Base-by-base conservation (phyloP, 2,329 filamentous ascomycete species). In the Beauveria brongniartii region DNA sequence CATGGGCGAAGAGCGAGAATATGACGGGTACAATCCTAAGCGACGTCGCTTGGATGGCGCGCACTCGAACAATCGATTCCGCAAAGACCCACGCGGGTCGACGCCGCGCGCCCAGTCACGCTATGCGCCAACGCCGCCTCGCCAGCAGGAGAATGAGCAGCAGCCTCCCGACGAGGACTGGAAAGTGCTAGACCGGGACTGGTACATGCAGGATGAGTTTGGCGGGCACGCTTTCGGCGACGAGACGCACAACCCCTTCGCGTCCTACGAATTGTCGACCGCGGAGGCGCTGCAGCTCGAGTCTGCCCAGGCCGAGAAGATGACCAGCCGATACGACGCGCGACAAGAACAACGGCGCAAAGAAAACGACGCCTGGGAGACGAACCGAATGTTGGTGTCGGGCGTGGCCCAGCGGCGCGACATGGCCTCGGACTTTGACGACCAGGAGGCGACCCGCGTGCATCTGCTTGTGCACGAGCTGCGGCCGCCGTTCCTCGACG, bases 301-400 rank as follows among this genome's bases (percentile, higher is more conserved):
- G 73, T 82, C 82, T 18, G 88, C 86, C 16, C 76, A 92, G 71
- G 80, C 86, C 9, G 90, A 95, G 73, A 94, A 91, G 80, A 94
- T 94, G 77, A 81, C 86, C 5, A 87, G 82, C 57, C 87, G 83
- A 68, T 83, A 80, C 68, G 83, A 78, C 59, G 89, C 89, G 50
- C 83, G 90, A 55, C 87, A 88, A 63, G 81, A 91, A 62, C 91
- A 96, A 74, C 90, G 92, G 68, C 91, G 96, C 72, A 92, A 90
- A 71, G 94, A 99, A 70, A 92, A 94, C 48, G 94, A 99, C 74
- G 93, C 92, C 0, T 99, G 94, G 94, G 95, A 99, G 74, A 94
- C 93, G 18, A 99, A 99, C 72, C 90, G 94, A 62, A 97, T 99
- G 94, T 81, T 99, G 63, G 94, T 92, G 1, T 97, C 92, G 22